Conservation (phyloP, 23 red algal genomes). For the Chondrus crispus region DNA sequence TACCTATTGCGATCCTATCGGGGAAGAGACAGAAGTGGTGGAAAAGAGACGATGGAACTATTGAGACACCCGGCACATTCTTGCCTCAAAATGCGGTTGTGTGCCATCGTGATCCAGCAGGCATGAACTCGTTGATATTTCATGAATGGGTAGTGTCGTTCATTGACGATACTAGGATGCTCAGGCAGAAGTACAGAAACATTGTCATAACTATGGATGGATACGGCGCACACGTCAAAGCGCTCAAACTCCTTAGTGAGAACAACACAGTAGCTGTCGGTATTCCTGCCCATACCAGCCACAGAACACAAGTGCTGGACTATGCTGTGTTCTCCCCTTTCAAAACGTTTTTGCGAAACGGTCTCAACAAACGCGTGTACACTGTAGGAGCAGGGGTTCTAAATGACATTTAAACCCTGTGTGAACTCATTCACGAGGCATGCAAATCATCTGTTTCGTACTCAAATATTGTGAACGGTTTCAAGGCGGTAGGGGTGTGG, state of each 20-base stretch:
- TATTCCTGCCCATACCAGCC: background rate
- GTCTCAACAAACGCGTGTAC: background rate
- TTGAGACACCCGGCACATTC: background rate
- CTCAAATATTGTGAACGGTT: no score
- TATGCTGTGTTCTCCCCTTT: slow-evolving; percentile 1
- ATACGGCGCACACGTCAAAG: background rate
- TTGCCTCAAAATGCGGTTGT: background rate
- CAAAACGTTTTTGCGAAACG: background rate
- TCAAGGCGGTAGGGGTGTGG: no score
- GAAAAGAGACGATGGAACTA: background rate
- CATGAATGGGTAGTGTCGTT: background rate
- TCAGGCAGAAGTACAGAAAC: background rate
- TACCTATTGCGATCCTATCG: background rate
- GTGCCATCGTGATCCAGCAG: background rate
- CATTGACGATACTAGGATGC: background rate
- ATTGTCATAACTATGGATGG: background rate
- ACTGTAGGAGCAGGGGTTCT: no score
- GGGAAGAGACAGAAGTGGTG: background rate
- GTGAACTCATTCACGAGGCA: no score
- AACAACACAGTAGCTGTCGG: background rate
- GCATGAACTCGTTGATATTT: background rate
- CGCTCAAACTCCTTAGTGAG: background rate
- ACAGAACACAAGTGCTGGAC: background rate
- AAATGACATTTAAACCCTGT: no score
- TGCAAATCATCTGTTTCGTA: no score